Evolutionary conservation across 2,329 filamentous ascomycete species (phyloP).

Genomic region (Sporothrix pseudoabietina): DNA sequence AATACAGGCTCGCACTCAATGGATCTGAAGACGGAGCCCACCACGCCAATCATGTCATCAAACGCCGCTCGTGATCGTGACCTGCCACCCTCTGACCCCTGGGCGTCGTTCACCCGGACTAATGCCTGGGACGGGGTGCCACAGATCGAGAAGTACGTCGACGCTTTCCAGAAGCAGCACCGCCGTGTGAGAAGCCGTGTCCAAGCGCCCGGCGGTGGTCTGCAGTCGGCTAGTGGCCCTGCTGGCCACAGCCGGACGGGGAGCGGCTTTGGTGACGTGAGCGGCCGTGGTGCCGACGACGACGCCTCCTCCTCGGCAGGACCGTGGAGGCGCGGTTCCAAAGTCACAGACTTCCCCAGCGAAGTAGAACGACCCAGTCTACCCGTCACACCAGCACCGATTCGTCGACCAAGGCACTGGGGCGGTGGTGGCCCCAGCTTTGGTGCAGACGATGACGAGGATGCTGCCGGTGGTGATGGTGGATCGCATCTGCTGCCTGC

Average conservation of each 20-base stretch:
- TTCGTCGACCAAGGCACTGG: conserved; percentile 70
- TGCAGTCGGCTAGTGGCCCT: conserved; percentile 37
- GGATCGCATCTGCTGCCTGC: conserved; percentile 63
- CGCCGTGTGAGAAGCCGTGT: conserved; percentile 45
- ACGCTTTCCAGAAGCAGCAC: conserved; percentile 66
- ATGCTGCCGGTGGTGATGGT: conserved; percentile 33
- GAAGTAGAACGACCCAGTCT: conserved; percentile 81
- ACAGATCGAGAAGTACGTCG: conserved; percentile 85
- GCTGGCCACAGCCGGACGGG: conserved; percentile 33
- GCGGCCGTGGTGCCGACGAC: conserved; percentile 11
- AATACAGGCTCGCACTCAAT: conserved; percentile 43
- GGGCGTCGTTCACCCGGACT: conserved; percentile 70
- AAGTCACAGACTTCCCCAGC: conserved; percentile 84
- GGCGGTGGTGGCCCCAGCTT: conserved; percentile 49
- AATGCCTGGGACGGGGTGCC: conserved; percentile 95
- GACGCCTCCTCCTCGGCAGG: conserved; percentile 28
- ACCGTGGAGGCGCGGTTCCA: conserved; percentile 53
- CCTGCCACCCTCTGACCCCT: conserved; percentile 57
- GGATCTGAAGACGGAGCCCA: conserved; percentile 47
- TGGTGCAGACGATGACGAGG: conserved; percentile 56
- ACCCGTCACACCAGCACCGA: conserved; percentile 84
- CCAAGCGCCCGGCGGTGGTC: conserved; percentile 25
- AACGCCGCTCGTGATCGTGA: conserved; percentile 43
- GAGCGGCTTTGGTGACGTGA: neutral
- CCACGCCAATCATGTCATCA: conserved; percentile 54